phyloP scores from a whole-genome alignment of 805 yeast species.

The Hanseniaspora lachancei region DNA sequence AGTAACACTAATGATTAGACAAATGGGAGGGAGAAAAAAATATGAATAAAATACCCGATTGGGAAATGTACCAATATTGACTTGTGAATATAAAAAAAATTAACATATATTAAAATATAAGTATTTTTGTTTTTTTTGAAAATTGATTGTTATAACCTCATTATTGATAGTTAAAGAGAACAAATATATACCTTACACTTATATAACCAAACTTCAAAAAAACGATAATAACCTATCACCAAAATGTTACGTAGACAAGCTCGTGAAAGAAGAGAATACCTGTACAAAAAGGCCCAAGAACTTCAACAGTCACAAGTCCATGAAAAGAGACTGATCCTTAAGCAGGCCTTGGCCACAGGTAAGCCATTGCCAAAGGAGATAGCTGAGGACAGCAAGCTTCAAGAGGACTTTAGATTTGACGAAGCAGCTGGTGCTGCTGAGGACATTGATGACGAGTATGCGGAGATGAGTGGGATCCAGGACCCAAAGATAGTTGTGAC shows the following conservation, averaged over 20 bases:
- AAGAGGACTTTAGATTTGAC: constrained; percentile 73
- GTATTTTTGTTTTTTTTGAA: no score
- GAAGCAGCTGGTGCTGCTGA: constrained; percentile 38
- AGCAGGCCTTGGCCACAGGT: constrained; percentile 82
- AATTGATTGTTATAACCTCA: no score
- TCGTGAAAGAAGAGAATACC: constrained; percentile 87
- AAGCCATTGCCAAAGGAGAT: constrained; percentile 79
- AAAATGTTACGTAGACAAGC: constrained; percentile 78
- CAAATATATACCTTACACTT: no score
- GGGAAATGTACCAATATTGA: no score
- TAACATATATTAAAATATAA: no score
- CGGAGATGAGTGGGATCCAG: constrained; percentile 68
- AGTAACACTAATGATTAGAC: not conserved
- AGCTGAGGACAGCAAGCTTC: constrained; percentile 73
- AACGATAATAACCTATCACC: not conserved
- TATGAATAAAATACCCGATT: no score
- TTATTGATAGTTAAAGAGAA: no score
- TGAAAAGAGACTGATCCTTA: constrained; percentile 74
- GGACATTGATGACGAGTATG: constrained; percentile 82
- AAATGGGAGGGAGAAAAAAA: no score
- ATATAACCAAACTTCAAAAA: not conserved
- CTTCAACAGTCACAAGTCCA: constrained; percentile 77
- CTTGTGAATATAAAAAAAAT: no score
- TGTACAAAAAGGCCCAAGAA: constrained; percentile 77
- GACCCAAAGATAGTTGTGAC: constrained; percentile 90